Base-by-base conservation (phyloP, 2,329 filamentous ascomycete species). In the Chaetomiaceae sp. region DNA sequence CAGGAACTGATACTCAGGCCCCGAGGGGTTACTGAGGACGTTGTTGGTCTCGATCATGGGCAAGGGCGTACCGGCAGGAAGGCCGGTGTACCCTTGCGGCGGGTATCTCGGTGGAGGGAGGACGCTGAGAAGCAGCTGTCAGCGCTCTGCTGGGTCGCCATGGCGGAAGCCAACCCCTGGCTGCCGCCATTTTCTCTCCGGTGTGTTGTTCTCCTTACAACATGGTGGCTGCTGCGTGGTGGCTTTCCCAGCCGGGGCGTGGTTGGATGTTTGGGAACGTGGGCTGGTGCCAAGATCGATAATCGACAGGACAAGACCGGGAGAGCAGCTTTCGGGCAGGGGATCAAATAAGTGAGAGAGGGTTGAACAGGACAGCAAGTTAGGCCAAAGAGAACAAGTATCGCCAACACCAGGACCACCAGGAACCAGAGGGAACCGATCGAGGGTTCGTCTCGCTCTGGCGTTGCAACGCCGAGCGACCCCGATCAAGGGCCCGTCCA, bases 11-110 rank as follows among this genome's bases (percentile, higher is more conserved):
- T 90, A 89, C 64, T 96, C 91, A 22, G 88, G 82, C 5, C 89
- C 89, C 33, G 84, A 83, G 22, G 89, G 92, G 64, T 88, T 87
- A 53, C 82, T 83, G 57, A 99, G 75, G 36, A 84, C 87, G 68
- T 97, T 99, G 72, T 94, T 95, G 50, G 92, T 96, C 78, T 99
- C 94, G 66, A 96, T 87, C 70, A 95, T 82, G 34, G 88, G 86
- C 34, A 83, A 77, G 47, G 83, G 78, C 68, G 85, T 79, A 58
- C 84, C 84, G 65, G 84, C 81, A 51, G 85, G 80, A 60, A 82
- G 82, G 63, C 86, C 85, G 74, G 88, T 88, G 69, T 88, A 88
- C 60, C 85, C 83, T 65, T 82, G 79, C 61, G 83, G 82, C 53
- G 89, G 87, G 75, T 95, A 96, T 70, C 91, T 84, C 56, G 88